Evolutionary conservation across 805 yeast species (phyloP).

Genomic region (Peterozyma toletana): DNA sequence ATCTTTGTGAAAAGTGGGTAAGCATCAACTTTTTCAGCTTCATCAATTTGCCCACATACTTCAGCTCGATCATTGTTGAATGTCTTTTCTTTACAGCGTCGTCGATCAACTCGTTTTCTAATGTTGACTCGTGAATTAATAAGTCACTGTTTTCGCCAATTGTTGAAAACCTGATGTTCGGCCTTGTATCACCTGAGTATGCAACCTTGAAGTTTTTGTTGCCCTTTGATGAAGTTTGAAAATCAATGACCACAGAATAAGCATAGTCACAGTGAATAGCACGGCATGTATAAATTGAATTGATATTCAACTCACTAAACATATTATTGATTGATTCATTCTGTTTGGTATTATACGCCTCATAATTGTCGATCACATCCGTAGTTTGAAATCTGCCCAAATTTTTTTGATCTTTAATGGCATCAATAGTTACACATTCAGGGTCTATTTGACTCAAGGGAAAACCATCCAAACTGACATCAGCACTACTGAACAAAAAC

Average conservation of each 20-base stretch:
- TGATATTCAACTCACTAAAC: constrained; percentile 34
- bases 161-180: constrained; percentile 54
- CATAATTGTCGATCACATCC: constrained; percentile 19
- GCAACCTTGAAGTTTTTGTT: constrained; percentile 53
- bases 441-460: constrained; percentile 9
- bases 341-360: constrained; percentile 19
- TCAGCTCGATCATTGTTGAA: constrained; percentile 84
- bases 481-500: constrained; percentile 22
- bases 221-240: constrained; percentile 7
- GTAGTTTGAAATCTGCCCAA: not conserved
- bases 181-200: constrained; percentile 94
- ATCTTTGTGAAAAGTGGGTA: constrained; percentile 92
- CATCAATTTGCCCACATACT: constrained; percentile 65
- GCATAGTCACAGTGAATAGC: constrained; percentile 86
- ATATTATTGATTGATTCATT: constrained; percentile 16
- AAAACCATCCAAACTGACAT: too few relatives aligned
- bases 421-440: not conserved
- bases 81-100: constrained; percentile 84
- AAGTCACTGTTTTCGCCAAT: constrained; percentile 66
- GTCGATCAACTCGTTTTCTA: constrained; percentile 67
- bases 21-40: constrained; percentile 60
- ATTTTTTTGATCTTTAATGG: too few relatives aligned
- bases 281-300: constrained; percentile 48
- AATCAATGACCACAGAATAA: constrained; percentile 52
- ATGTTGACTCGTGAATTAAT: constrained; percentile 88